Evolutionary conservation across 1,139 yeast species (phyloP), one percentile per base, ranked within the genome.

Genomic region (Hansenula anomala): DNA sequence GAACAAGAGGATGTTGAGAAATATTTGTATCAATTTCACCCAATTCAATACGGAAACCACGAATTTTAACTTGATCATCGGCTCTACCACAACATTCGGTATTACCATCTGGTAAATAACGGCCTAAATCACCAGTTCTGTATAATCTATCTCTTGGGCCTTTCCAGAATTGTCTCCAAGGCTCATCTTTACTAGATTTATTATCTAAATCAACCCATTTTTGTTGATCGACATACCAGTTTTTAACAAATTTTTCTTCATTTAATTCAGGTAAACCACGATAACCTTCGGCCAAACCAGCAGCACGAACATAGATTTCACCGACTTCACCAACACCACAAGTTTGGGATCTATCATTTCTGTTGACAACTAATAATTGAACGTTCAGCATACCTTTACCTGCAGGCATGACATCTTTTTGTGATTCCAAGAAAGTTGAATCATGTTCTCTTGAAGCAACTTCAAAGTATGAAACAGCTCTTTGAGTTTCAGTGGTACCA

Each of bases 251-350:
- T 66, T 94, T 92, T 58, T 87, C 80, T 38, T 78, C 79, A 58
- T 90, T 92, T 60, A 88, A 67, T 28, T 89, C 96, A 13, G 96
- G 96, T 44, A 90, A 73, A 35, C 92, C 87, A 54, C 96, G 75
- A 64, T 92, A 92, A 3, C 97, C 96, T 61, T 90, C 98, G 16
- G 97, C 95, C 44, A 92, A 73, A 40, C 99, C 99, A 41, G 90
- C 98, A 30, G 98, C 99, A 59, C 99, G 80, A 13, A 94, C 97
- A 57, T 92, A 92, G 47, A 92, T 90, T 61, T 92, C 99, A 54
- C 99, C 99, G 42, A 92, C 94, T 66, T 92, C 98, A 51, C 98
- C 98, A 46, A 94, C 90, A 61, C 97, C 98, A 70, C 98, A 92
- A 10, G 94, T 77, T 64, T 88, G 95, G 18, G 86, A 73, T 41